phyloP scores from a whole-genome alignment of 2,329 filamentous ascomycete genomes.

The Fusarium sublunatum region DNA sequence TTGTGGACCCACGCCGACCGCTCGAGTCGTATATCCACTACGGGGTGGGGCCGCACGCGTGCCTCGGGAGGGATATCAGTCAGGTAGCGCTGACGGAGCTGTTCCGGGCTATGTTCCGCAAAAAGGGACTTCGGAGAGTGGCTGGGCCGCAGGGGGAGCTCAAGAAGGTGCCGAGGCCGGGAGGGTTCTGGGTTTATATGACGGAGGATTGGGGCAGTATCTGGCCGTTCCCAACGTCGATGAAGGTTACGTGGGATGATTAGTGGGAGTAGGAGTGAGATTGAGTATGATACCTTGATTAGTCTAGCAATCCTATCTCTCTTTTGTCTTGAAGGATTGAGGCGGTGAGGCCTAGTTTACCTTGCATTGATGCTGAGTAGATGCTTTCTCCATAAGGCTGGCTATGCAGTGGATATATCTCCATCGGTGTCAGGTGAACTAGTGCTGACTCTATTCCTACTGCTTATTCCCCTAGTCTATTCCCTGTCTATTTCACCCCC shows the following conservation, averaged over 20 bases:
- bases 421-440: neutral
- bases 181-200: conserved; percentile 70
- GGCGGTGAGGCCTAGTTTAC: too few species aligned
- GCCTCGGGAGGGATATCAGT: conserved; percentile 70
- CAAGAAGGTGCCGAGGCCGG: conserved; percentile 70
- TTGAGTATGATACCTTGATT: conserved; percentile 18
- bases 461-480: neutral
- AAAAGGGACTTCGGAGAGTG: conserved; percentile 69
- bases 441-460: neutral
- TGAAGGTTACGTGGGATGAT: conserved; percentile 65
- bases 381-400: neutral
- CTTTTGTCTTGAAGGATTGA: neutral
- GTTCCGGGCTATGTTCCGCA: conserved; percentile 72
- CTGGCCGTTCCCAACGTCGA: conserved; percentile 61
- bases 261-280: neutral
- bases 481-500: too few species aligned
- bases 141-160: conserved; percentile 73
- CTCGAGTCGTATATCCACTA: conserved; percentile 73
- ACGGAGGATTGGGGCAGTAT: conserved; percentile 70
- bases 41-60: conserved; percentile 70
- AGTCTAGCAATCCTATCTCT: neutral
- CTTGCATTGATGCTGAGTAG: neutral
- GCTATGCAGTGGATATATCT: too few species aligned
- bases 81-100: conserved; percentile 73
- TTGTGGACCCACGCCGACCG: conserved; percentile 72